Base-by-base conservation (phyloP, 2,329 filamentous ascomycete species). In the Fusarium concolor region DNA sequence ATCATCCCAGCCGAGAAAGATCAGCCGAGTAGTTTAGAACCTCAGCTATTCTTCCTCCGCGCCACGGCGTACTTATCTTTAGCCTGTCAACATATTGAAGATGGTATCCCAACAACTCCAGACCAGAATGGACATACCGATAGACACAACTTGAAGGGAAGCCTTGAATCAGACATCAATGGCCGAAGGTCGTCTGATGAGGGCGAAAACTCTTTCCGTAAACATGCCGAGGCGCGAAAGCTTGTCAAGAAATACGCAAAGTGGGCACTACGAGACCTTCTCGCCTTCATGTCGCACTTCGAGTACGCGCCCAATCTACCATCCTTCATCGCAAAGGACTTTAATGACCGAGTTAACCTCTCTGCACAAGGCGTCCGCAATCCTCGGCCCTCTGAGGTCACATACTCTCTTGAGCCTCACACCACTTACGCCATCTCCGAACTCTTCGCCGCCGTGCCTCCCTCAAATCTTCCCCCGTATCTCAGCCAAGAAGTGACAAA, bases 291-390 rank as follows among this genome's bases (percentile, higher is more conserved):
- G 38, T 87, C 88, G 2, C 83, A 89, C 61, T 89, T 96, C 66
- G 91, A 96, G 72, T 96, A 96, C 78, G 92, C 92, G 0, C 91
- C 92, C 1, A 87, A 91, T 47, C 78, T 92, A 41, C 86, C 90
- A 10, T 78, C 86, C 43, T 85, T 88, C 43, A 79, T 88, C 26
- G 86, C 84, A 18, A 86, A 88, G 63, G 85, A 87, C 22, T 87
- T 86, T 68, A 81, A 80, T 28, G 79, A 85, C 42, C 87, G 86
- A 60, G 83, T 91, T 10, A 88, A 87, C 70, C 80, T 85, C 61
- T 83, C 85, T 24, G 84, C 85, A 45, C 81, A 86, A 70, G 83
- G 81, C 41, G 75, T 76, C 67, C 78, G 83, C 70, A 78, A 82
- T 43, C 77, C 79, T 10, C 78, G 82, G 41, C 74, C 79, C 54